Percentiles rank a stretch among this genome's conserved stretches.
These are phyloP conservation scores for Irpex rosettiformis DNA, from an alignment of 1,284 basidiomycete genomes.

Conservation along the genomic window DNA sequence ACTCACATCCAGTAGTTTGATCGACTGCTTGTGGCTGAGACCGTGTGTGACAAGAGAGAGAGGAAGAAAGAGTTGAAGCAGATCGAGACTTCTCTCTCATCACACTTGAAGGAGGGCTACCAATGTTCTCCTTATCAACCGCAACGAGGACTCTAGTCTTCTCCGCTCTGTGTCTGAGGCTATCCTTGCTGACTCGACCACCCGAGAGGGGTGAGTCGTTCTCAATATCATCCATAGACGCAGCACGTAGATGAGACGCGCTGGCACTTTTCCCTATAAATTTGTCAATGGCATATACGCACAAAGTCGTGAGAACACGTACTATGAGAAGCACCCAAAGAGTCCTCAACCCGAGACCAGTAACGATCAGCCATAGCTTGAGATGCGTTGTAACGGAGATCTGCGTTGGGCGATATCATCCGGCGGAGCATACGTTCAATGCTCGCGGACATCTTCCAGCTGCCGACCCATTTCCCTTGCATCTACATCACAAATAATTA, in stretches of 20 bases:
- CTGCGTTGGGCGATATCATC: constrained; percentile 78
- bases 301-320: neutral
- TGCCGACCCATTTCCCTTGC: constrained; percentile 82
- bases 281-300: neutral
- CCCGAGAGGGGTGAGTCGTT: constrained; percentile 37
- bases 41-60: neutral
- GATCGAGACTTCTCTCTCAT: constrained; percentile 11
- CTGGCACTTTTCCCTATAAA: constrained; percentile 48
- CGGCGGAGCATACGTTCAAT: constrained; percentile 64
- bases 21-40: constrained; percentile 1
- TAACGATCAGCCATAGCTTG: constrained; percentile 66
- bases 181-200: constrained; percentile 10
- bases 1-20: neutral
- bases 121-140: constrained; percentile 19
- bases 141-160: constrained; percentile 7
- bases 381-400: constrained; percentile 62
- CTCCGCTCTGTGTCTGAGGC: constrained; percentile 1
- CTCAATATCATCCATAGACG: constrained; percentile 37
- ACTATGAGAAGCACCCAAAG: neutral
- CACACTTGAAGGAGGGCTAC: neutral
- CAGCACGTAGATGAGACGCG: constrained; percentile 35
- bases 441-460: constrained; percentile 66
- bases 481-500: constrained; percentile 40
- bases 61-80: constrained; percentile 10
- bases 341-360: constrained; percentile 39